phyloP scores from a whole-genome alignment of 208 protist genomes.

The Trypanosoma boissoni region DNA sequence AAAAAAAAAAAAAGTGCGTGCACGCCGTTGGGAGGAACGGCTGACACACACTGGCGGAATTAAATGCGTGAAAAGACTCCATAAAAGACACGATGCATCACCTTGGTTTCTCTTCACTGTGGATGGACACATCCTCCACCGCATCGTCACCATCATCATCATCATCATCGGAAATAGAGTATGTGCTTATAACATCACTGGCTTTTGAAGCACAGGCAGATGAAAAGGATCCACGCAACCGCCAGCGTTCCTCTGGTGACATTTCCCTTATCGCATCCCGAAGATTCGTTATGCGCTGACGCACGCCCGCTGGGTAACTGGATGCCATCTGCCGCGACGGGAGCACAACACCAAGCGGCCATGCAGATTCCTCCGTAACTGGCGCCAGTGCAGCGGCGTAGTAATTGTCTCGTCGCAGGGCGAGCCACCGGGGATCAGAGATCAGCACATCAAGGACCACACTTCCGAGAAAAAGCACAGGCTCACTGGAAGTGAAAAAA shows the following conservation, averaged over 20 bases:
- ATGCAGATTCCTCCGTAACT: neutral
- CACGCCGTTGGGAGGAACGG: too few species aligned
- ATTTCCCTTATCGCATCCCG: slow-evolving; percentile 27
- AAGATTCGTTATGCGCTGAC: slow-evolving; percentile 27
- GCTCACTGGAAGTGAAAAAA: too few species aligned
- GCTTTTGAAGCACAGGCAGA: neutral
- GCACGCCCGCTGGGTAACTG: slow-evolving; percentile 14
- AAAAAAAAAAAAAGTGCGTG: too few species aligned
- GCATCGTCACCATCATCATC: slow-evolving; percentile 2
- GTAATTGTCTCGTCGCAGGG: slow-evolving; percentile 17
- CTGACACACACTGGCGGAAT: too few species aligned
- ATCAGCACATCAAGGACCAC: slow-evolving; percentile 24
- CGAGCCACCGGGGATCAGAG: slow-evolving; percentile 10
- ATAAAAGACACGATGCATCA: too few species aligned
- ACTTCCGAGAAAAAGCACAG: slow-evolving; percentile 18
- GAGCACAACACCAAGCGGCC: slow-evolving; percentile 20
- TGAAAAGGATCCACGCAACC: slow-evolving; percentile 11
- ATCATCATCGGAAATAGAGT: neutral
- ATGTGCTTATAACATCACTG: neutral
- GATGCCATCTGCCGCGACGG: slow-evolving; percentile 27
- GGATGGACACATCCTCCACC: slow-evolving; percentile 4
- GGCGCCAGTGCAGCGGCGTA: slow-evolving; percentile 15
- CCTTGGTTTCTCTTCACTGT: too few species aligned
- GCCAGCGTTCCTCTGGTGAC: slow-evolving; percentile 10
- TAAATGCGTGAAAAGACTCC: too few species aligned